phyloP scores from a whole-genome alignment of 83 land plant genomes.

The Thuja plicata region DNA sequence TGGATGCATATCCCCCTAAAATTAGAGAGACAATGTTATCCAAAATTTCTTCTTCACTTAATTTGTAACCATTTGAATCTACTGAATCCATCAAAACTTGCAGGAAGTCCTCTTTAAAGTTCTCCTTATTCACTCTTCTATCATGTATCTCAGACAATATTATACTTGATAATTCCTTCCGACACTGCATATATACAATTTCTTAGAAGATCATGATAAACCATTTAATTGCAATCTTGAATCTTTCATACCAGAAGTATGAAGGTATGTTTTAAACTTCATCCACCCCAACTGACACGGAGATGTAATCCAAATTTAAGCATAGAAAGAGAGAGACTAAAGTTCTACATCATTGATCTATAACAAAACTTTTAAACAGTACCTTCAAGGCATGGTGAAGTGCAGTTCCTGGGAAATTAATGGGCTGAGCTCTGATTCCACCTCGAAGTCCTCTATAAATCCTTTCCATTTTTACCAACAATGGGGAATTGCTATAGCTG shows the following conservation, averaged over 20 bases:
- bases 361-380: too few relatives aligned
- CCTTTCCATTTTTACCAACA: slow-evolving; percentile 10
- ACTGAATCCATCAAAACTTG: slow-evolving; percentile 11
- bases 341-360: too few relatives aligned
- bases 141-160: background rate
- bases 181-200: background rate
- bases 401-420: slow-evolving; percentile 33
- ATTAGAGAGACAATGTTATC: background rate
- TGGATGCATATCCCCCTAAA: slow-evolving; percentile 23
- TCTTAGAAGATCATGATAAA: background rate
- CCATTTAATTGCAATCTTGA: background rate
- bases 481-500: slow-evolving; percentile 24
- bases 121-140: background rate
- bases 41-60: slow-evolving; percentile 10
- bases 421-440: slow-evolving; percentile 30
- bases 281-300: too few relatives aligned
- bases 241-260: too few relatives aligned
- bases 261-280: too few relatives aligned
- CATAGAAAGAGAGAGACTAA: too few relatives aligned
- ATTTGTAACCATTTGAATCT: slow-evolving; percentile 8
- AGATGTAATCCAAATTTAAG: too few relatives aligned
- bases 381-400: slow-evolving; percentile 26
- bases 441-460: slow-evolving; percentile 17
- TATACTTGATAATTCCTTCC: background rate
- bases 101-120: slow-evolving; percentile 9